phyloP scores from a whole-genome alignment of 2,329 filamentous ascomycete genomes.

The Hypoxylon sp. region DNA sequence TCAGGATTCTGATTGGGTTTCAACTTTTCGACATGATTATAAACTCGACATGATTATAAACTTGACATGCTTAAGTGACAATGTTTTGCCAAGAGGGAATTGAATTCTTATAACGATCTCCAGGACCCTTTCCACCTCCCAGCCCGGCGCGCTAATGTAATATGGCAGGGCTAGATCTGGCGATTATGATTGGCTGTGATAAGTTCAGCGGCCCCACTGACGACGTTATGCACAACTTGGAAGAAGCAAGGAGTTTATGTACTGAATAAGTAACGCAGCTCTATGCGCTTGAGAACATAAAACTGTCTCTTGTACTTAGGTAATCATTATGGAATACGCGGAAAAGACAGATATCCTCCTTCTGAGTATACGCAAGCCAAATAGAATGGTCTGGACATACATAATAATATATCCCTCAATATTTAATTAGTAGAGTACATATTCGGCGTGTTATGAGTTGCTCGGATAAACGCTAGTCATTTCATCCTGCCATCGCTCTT shows the following conservation, averaged over 20 bases:
- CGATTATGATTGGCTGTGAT: slow-evolving; percentile 25
- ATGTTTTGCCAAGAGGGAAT: no score
- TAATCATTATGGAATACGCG: slow-evolving; percentile 17
- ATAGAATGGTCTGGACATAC: slow-evolving; percentile 8
- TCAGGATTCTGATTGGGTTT: no score
- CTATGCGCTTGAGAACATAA: background rate
- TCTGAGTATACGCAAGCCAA: background rate
- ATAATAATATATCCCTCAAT: background rate
- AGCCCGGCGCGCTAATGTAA: no score
- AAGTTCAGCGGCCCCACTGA: slow-evolving; percentile 27
- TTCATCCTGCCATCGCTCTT: slow-evolving; percentile 24
- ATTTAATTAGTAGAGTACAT: slow-evolving; percentile 30
- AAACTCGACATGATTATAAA: no score
- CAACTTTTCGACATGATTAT: no score
- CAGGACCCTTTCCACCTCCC: no score
- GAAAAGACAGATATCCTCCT: slow-evolving; percentile 23
- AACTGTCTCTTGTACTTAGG: background rate
- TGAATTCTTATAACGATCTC: no score
- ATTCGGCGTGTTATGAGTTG: slow-evolving; percentile 36
- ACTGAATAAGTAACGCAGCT: background rate
- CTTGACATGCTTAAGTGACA: no score
- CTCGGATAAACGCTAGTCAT: slow-evolving; percentile 36
- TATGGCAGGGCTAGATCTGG: slow-evolving; percentile 23
- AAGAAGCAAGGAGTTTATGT: slow-evolving; percentile 18
- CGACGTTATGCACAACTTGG: slow-evolving; percentile 8